A percentile compares a stretch with the other conserved stretches of the same genome.
These are phyloP conservation scores for Parascedosporium putredinis DNA, from an alignment of 2,329 filamentous ascomycete species.

Conservation along the genomic window DNA sequence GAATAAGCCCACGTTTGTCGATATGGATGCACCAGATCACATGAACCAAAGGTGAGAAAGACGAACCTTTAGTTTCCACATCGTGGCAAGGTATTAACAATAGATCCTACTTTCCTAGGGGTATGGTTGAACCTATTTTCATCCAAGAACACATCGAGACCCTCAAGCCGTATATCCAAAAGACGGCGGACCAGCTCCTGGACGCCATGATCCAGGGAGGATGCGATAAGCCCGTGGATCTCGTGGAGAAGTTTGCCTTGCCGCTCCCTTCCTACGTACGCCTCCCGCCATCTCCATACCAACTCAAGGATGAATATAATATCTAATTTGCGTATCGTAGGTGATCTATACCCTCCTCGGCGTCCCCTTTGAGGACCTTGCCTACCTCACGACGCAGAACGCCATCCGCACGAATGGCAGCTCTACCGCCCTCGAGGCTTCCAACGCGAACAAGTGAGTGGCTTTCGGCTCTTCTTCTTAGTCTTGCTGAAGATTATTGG, in stretches of 20 bases:
- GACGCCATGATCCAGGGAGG: constrained; percentile 25
- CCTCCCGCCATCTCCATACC: neutral
- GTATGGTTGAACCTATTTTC: constrained; percentile 36
- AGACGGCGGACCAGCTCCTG: constrained; percentile 32
- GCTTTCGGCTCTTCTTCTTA: neutral
- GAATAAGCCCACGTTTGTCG: constrained; percentile 37
- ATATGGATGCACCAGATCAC: constrained; percentile 38
- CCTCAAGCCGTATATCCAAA: constrained; percentile 33
- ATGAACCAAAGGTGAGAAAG: constrained; percentile 28
- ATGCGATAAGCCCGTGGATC: constrained; percentile 29
- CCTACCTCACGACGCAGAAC: constrained; percentile 34
- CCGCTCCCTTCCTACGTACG: constrained; percentile 35
- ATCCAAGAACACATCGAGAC: constrained; percentile 24
- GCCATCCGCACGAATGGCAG: constrained; percentile 36
- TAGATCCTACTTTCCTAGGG: constrained; percentile 20
- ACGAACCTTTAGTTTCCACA: neutral
- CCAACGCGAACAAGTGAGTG: constrained; percentile 32
- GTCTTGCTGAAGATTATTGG: neutral
- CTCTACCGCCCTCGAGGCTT: constrained; percentile 33
- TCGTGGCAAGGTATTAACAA: neutral
- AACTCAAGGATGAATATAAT: constrained; percentile 18
- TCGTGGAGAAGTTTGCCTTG: constrained; percentile 35
- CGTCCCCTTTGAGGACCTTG: constrained; percentile 34
- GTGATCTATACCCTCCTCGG: constrained; percentile 40
- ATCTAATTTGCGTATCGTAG: constrained; percentile 16